A percentile compares a stretch with the other conserved stretches of the same genome.
Conservation (phyloP, 192 early-diverging fungal genomes). For the Backusella tuberculispora region DNA sequence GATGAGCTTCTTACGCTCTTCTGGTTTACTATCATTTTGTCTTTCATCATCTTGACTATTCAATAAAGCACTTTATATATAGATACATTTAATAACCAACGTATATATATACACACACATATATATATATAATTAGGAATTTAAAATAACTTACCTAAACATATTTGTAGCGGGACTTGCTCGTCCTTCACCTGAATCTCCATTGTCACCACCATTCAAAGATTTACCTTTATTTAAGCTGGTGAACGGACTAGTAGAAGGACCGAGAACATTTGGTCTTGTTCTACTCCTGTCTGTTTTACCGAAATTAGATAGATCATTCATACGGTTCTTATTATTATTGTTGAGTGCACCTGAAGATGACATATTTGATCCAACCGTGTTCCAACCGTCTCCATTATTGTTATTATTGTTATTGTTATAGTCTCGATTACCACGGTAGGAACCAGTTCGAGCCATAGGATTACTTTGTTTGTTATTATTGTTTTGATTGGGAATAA, state of each 20-base stretch:
- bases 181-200: slow-evolving; percentile 19
- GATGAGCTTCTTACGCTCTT: slow-evolving; percentile 16
- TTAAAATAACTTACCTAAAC: slow-evolving; percentile 29
- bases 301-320: slow-evolving; percentile 79
- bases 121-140: background rate
- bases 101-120: background rate
- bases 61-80: slow-evolving; percentile 10
- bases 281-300: slow-evolving; percentile 63
- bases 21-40: slow-evolving; percentile 16
- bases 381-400: slow-evolving; percentile 71
- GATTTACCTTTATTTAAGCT: slow-evolving; percentile 25
- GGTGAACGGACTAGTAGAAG: slow-evolving; percentile 38
- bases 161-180: slow-evolving; percentile 35
- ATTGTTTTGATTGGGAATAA: slow-evolving; percentile 12
- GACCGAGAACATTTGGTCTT: slow-evolving; percentile 56
- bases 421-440: slow-evolving; percentile 46
- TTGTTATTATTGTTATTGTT: slow-evolving; percentile 20
- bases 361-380: slow-evolving; percentile 48
- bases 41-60: slow-evolving; percentile 25
- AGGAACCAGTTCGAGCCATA: slow-evolving; percentile 63
- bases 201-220: slow-evolving; percentile 25
- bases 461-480: slow-evolving; percentile 33
- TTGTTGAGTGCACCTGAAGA: slow-evolving; percentile 52
- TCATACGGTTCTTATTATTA: background rate
- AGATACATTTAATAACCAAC: too few relatives aligned